Evolutionary conservation across 495 filamentous ascomycete species (phyloP).

Genomic region (Hypoxylon rickii): DNA sequence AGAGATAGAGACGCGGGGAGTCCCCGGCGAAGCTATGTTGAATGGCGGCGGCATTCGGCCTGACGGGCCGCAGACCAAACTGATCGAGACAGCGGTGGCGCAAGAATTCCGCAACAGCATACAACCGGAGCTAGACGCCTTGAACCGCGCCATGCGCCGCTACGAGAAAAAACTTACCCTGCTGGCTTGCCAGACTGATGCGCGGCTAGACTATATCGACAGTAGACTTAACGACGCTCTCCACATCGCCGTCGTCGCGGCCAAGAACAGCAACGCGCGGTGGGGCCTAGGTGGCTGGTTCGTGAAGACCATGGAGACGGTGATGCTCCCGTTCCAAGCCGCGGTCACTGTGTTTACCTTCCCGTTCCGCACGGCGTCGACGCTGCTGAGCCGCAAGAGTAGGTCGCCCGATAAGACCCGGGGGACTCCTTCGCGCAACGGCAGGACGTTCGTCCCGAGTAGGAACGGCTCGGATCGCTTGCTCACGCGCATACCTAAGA

Average conservation of each 20-base stretch:
- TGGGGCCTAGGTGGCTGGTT: conserved; percentile 33
- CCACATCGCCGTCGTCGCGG: conserved; percentile 74
- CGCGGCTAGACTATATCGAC: conserved; percentile 71
- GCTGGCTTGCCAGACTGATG: conserved; percentile 73
- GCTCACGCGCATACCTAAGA: conserved; percentile 29
- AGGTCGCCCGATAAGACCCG: conserved; percentile 21
- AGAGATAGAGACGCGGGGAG: conserved; percentile 67
- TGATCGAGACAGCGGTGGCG: conserved; percentile 54
- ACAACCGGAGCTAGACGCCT: conserved; percentile 82
- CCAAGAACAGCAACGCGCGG: conserved; percentile 55
- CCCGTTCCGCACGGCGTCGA: conserved; percentile 33
- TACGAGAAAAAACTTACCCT: conserved; percentile 88
- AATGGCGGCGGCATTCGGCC: conserved; percentile 27
- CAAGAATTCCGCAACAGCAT: conserved; percentile 66
- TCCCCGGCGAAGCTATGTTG: conserved; percentile 36
- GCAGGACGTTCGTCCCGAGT: conserved; percentile 15
- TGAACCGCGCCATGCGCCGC: conserved; percentile 87
- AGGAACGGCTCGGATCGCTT: conserved; percentile 34
- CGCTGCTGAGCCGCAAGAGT: conserved; percentile 32
- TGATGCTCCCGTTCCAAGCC: conserved; percentile 43
- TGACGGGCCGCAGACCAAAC: conserved; percentile 32
- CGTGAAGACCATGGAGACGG: conserved; percentile 22
- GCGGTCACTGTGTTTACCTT: conserved; percentile 30
- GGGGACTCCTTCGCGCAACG: conserved; percentile 9
- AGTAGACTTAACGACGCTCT: conserved; percentile 74